A percentile compares a stretch with the other conserved stretches of the same genome.
These are phyloP conservation scores for Aspergillus panamensis DNA, from an alignment of 495 filamentous ascomycete genomes.

Conservation along the genomic window DNA sequence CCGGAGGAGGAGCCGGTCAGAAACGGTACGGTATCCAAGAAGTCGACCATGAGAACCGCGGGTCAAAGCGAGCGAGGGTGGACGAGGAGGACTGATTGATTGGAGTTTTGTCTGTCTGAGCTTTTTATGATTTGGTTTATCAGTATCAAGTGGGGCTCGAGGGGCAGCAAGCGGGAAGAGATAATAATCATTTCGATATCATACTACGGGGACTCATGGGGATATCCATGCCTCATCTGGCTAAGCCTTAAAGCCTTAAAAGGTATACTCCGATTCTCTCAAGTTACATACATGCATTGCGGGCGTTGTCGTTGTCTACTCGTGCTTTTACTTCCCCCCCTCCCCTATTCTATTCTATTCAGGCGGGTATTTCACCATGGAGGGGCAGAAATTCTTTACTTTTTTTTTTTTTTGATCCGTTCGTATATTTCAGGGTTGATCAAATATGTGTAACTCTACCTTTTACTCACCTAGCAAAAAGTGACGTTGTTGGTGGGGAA, in stretches of 20 bases:
- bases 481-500: too few species aligned
- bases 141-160: background rate
- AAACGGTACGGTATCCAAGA: slow-evolving; percentile 87
- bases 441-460: too few species aligned
- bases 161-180: background rate
- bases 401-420: background rate
- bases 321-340: background rate
- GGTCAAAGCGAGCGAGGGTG: slow-evolving; percentile 72
- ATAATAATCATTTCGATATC: background rate
- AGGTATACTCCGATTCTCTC: slow-evolving; percentile 2
- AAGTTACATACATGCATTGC: slow-evolving; percentile 10
- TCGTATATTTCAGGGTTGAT: background rate
- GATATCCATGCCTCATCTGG: background rate
- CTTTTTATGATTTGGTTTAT: background rate
- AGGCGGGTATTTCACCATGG: slow-evolving; percentile 1
- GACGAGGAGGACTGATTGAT: slow-evolving; percentile 66
- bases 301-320: slow-evolving; percentile 7
- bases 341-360: too few species aligned
- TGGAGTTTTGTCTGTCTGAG: background rate
- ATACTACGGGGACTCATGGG: background rate
- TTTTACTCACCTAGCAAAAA: too few species aligned
- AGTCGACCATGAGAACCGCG: slow-evolving; percentile 53
- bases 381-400: slow-evolving; percentile 1
- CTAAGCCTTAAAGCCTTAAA: too few species aligned
- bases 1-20: slow-evolving; percentile 52